Base-by-base conservation (phyloP, 2,329 filamentous ascomycete species). In the Aspergillus proliferans region DNA sequence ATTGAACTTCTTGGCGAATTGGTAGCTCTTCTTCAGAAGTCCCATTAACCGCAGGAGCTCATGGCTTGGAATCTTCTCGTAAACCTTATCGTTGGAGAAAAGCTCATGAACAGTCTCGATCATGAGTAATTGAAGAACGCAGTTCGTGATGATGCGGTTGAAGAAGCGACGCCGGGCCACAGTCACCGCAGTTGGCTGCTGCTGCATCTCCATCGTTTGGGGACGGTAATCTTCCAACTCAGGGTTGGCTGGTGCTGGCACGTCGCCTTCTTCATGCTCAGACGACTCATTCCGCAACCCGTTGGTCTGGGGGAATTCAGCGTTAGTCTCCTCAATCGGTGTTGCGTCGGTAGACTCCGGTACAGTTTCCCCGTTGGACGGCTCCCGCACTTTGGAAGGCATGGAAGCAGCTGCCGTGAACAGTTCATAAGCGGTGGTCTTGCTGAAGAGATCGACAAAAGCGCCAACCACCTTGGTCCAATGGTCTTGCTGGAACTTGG, bases 81-180 rank as follows among this genome's bases (percentile, higher is more conserved):
- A 98, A 14, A 98, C 94, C 1, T 87, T 83, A 65, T 97, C 91
- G 69, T 97, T 98, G 59, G 90, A 94, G 75, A 98, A 98, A 44
- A 99, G 83, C 70, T 99, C 94, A 63, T 95, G 94, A 39, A 99
- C 94, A 0, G 94, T 99, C 70, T 98, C 94, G 60, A 98, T 98
- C 90, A 98, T 98, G 55, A 99, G 83, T 2, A 98, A 81, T 69
- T 98, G 94, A 7, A 99, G 77, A 3, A 98, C 94, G 66, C 93
- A 99, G 58, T 94, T 92, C 12, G 92, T 96, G 70, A 99, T 99
- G 69, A 99, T 99, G 58, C 92, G 88, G 73, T 98, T 98, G 79
- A 98, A 98, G 76, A 96, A 96, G 46, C 91, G 86, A 33, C 93
- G 83, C 22, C 93, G 87, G 0, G 93, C 90, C 2, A 90, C 89